A percentile compares a stretch with the other conserved stretches of the same genome.
These are phyloP conservation scores for Plectosphaerella plurivora DNA, from an alignment of 2,329 filamentous ascomycete genomes.

Conservation along the genomic window DNA sequence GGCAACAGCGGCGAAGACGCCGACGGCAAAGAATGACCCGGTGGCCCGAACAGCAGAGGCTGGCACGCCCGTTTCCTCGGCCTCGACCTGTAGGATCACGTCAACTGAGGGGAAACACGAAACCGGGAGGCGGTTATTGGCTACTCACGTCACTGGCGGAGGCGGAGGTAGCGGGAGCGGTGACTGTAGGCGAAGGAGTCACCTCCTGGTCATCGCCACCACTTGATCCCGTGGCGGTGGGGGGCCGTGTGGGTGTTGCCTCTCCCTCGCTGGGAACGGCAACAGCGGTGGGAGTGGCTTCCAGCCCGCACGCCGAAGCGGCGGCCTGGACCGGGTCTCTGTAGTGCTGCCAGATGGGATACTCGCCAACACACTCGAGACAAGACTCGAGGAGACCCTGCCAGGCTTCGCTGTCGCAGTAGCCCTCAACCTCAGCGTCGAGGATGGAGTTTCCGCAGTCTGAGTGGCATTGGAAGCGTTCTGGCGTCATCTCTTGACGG, in stretches of 20 bases:
- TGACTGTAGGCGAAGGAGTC: not conserved
- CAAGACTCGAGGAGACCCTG: conserved; percentile 35
- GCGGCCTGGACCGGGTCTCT: conserved; percentile 28
- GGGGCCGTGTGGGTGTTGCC: no score
- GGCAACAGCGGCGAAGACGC: not conserved
- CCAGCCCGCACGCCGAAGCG: conserved; percentile 28
- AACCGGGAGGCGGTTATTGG: no score
- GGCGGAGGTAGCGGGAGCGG: not conserved
- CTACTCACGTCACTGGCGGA: no score
- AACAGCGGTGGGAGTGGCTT: conserved; percentile 2
- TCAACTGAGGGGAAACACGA: no score
- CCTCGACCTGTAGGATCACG: no score
- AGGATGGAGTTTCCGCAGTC: conserved; percentile 17
- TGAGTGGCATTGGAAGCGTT: not conserved
- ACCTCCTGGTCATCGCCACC: not conserved
- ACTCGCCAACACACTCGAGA: conserved; percentile 35
- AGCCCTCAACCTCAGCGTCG: conserved; percentile 16
- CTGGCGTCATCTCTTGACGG: not conserved
- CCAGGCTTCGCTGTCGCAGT: conserved; percentile 32
- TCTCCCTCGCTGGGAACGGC: not conserved
- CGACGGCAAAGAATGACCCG: not conserved
- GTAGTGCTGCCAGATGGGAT: conserved; percentile 40
- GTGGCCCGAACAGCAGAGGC: not conserved
- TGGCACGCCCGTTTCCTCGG: no score
- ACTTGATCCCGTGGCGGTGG: not conserved